These are phyloP conservation scores for Ganoderma sinense DNA, from an alignment of 1,284 basidiomycete species.

Conservation along the genomic window DNA sequence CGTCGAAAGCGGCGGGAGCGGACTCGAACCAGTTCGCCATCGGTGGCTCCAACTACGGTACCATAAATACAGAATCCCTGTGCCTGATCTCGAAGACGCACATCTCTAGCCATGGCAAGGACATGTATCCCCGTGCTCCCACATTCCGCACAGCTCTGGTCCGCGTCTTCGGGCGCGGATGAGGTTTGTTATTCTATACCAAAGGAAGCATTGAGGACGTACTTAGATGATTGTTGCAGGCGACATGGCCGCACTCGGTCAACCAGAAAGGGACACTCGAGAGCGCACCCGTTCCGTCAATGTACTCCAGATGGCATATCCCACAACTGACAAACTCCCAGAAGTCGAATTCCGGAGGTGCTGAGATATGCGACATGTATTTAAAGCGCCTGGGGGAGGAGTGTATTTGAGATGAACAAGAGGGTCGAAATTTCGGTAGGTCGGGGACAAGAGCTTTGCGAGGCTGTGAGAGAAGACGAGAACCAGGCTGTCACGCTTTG, in stretches of 20 bases:
- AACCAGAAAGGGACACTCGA: constrained; percentile 80
- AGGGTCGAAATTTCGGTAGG: neutral
- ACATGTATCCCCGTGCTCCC: constrained; percentile 69
- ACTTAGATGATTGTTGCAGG: constrained; percentile 87
- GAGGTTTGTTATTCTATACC: constrained; percentile 9
- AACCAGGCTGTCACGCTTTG: neutral
- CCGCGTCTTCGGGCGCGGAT: constrained; percentile 53
- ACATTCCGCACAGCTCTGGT: constrained; percentile 77
- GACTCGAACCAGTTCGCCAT: constrained; percentile 83
- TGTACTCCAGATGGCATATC: constrained; percentile 71
- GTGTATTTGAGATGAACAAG: neutral
- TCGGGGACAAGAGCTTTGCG: neutral
- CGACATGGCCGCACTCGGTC: constrained; percentile 82
- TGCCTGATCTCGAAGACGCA: constrained; percentile 41
- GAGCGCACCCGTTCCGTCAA: constrained; percentile 52
- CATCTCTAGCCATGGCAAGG: constrained; percentile 75
- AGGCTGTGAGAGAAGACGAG: neutral
- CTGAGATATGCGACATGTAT: constrained; percentile 30
- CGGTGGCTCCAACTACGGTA: constrained; percentile 70
- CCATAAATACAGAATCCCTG: neutral
- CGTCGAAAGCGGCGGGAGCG: constrained; percentile 65
- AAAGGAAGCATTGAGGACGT: constrained; percentile 37
- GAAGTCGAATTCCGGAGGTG: constrained; percentile 57
- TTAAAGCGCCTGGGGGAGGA: neutral
- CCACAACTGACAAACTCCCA: constrained; percentile 82